Base-by-base conservation (phyloP, 2,329 filamentous ascomycete species). In the Alternaria sp. region DNA sequence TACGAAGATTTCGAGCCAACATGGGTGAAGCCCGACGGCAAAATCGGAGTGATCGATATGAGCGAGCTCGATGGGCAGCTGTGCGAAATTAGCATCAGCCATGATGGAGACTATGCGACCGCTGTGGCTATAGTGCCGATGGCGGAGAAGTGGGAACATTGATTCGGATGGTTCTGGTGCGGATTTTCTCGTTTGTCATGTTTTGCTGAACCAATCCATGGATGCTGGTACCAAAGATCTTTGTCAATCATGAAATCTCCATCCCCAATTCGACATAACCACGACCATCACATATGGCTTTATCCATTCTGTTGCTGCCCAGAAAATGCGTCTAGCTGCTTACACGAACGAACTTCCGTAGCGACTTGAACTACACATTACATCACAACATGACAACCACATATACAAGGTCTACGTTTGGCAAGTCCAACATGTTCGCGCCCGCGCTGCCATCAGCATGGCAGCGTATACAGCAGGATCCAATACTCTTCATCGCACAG, bases 51-150 rank as follows among this genome's bases (percentile, higher is more conserved):
- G 7, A 8, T 40, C 23, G 32, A 69, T 57, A 32, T 72, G 9
- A 53, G 66, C 36, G 56, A 62, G 8, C 50, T 77, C 12, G 69
- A 78, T 7, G 78, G 77, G 2, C 86, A 88, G 67, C 83, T 88
- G 53, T 93, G 89, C 13, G 84, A 87, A 72, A 77, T 97, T 47
- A 95, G 91, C 63, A 96, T 97, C 71, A 96, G 91, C 73, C 94
- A 97, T 77, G 94, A 97, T 78, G 90, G 88, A 2, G 90, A 93
- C 8, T 97, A 93, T 80, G 93, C 93, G 10, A 89, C 86, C 19
- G 91, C 91, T 7, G 84, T 90, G 1, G 91, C 90, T 67, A 67
- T 93, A 32, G 88, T 86, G n/a, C 76, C 78, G 9, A 46, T 17
- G 3, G 63, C 67, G 59, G 26, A 47, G 56, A 19, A n/a, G 12